These are phyloP conservation scores for Cytospora piceicola DNA, from an alignment of 2,329 filamentous ascomycete genomes.

Conservation along the genomic window DNA sequence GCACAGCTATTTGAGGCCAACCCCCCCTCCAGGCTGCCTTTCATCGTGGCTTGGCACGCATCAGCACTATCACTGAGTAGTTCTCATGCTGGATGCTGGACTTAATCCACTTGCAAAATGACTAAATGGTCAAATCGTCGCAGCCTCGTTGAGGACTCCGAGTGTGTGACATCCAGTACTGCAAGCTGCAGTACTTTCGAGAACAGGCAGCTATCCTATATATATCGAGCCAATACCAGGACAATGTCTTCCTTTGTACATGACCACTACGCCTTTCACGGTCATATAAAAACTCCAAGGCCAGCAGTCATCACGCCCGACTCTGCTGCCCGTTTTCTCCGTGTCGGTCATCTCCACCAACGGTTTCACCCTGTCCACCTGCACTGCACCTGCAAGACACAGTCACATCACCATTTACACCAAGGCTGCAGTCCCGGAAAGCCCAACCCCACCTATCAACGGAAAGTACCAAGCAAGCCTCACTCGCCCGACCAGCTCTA, in stretches of 20 bases:
- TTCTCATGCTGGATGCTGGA: background rate
- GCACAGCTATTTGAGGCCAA: conserved; percentile 16
- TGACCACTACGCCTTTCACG: conserved; percentile 7
- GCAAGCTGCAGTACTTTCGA: background rate
- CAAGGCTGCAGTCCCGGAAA: conserved; percentile 17
- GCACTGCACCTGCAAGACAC: conserved; percentile 21
- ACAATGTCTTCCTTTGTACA: conserved; percentile 12
- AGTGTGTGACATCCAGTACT: conserved; percentile 15
- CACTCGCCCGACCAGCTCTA: background rate
- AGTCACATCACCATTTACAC: background rate
- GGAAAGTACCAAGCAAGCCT: background rate
- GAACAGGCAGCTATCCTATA: conserved; percentile 24
- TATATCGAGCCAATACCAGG: conserved; percentile 5
- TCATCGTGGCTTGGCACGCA: background rate
- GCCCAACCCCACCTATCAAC: conserved; percentile 13
- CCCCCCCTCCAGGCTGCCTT: conserved; percentile 19
- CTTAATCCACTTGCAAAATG: conserved; percentile 21
- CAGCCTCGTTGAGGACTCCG: conserved; percentile 23
- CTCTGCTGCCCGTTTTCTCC: conserved; percentile 15
- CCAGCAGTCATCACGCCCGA: conserved; percentile 22
- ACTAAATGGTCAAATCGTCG: background rate
- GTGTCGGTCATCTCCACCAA: conserved; percentile 8
- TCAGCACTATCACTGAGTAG: background rate
- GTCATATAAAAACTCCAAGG: conserved; percentile 20
- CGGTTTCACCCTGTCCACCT: conserved; percentile 8